Percentiles rank a stretch among this genome's conserved stretches.
These are phyloP conservation scores for Aspergillus chevalieri DNA, from an alignment of 2,329 filamentous ascomycete species.

Conservation along the genomic window DNA sequence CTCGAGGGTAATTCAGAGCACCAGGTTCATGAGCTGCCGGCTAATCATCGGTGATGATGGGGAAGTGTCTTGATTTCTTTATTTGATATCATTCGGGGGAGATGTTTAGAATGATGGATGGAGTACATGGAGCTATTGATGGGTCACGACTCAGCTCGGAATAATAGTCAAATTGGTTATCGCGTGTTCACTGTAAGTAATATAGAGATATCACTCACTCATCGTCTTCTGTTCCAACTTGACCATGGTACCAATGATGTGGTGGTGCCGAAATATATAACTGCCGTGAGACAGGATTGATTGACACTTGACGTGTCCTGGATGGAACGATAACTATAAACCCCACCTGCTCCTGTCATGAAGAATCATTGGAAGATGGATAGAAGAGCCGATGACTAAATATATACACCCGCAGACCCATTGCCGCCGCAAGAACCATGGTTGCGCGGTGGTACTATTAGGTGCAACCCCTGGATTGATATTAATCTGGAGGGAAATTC, in stretches of 20 bases:
- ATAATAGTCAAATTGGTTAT: neutral
- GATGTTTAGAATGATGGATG: neutral
- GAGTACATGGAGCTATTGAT: no score
- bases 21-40: neutral
- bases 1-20: neutral
- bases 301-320: no score
- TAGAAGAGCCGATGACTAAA: neutral
- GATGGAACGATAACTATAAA: no score
- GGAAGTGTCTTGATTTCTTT: neutral
- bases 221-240: neutral
- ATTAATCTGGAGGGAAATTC: no score
- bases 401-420: neutral
- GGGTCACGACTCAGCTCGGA: neutral
- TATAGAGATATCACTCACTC: no score
- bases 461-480: neutral
- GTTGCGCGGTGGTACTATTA: neutral
- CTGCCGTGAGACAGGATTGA: no score
- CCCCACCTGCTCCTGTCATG: no score
- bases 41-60: neutral
- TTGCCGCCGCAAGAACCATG: neutral
- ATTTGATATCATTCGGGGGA: neutral
- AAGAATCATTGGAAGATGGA: no score
- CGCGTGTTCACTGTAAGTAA: no score
- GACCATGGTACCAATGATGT: no score
- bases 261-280: no score